These are phyloP conservation scores for Fistulinella prunicolor DNA, from an alignment of 768 basidiomycete species.

Conservation along the genomic window DNA sequence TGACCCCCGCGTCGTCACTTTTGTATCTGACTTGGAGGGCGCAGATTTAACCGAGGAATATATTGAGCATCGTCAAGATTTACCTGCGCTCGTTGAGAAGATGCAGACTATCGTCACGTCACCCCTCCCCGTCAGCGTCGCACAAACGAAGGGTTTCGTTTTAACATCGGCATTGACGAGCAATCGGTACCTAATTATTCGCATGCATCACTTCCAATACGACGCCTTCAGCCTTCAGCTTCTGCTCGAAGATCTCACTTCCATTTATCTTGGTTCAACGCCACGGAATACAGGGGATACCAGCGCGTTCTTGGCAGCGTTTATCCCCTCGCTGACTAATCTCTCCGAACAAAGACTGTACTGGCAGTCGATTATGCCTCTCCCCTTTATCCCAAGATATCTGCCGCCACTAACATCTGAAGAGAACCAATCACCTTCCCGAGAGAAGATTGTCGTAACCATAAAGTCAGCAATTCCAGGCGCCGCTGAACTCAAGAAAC, in stretches of 20 bases:
- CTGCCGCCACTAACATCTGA: conserved; percentile 23
- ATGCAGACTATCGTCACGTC: conserved; percentile 24
- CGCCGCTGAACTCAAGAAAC: conserved; percentile 42
- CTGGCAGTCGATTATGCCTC: conserved; percentile 36
- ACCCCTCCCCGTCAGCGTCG: conserved; percentile 18
- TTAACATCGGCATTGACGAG: conserved; percentile 8
- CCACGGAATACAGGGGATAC: conserved; percentile 25
- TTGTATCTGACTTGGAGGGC: conserved; percentile 12
- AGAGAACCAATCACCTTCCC: neutral
- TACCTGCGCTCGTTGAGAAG: conserved; percentile 8
- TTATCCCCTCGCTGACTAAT: conserved; percentile 18
- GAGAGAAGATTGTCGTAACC: conserved; percentile 16
- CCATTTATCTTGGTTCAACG: conserved; percentile 30
- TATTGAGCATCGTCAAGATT: conserved; percentile 8
- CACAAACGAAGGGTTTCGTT: conserved; percentile 23
- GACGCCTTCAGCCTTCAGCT: conserved; percentile 47
- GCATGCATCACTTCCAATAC: conserved; percentile 51
- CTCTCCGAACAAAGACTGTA: conserved; percentile 28
- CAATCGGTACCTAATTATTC: conserved; percentile 26
- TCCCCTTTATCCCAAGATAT: conserved; percentile 22
- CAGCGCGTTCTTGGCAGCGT: conserved; percentile 28
- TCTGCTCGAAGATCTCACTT: conserved; percentile 38
- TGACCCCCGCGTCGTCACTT: conserved; percentile 25
- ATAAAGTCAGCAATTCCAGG: conserved; percentile 43
- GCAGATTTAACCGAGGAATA: conserved; percentile 6